Evolutionary conservation across 257 asterid species (phyloP).

Genomic region (Primulina eburnea): DNA sequence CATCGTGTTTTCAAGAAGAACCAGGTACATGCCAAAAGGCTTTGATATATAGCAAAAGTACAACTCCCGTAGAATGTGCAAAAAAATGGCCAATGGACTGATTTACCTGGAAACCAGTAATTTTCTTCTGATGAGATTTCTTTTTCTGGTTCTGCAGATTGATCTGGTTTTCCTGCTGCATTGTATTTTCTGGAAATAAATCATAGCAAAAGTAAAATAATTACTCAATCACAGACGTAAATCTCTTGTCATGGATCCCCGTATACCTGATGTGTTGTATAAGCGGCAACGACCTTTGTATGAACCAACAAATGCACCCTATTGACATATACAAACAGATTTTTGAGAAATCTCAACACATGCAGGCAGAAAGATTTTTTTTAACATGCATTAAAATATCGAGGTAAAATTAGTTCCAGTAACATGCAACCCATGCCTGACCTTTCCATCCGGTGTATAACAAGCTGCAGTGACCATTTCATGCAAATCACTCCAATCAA

Average conservation of each 20-base stretch:
- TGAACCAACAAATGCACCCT: conserved; percentile 95
- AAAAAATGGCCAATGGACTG: neutral
- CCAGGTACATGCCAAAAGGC: too few relatives aligned
- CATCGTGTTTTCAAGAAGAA: too few relatives aligned
- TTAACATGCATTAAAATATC: conserved; percentile 15
- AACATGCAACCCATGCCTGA: conserved; percentile 21
- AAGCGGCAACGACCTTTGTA: conserved; percentile 90
- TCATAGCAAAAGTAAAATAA: conserved; percentile 13
- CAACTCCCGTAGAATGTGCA: too few relatives aligned
- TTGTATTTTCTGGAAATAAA: conserved; percentile 58
- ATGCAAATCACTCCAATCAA: conserved; percentile 62
- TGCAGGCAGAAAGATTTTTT: too few relatives aligned
- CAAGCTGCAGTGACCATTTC: conserved; percentile 74
- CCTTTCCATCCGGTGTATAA: conserved; percentile 80
- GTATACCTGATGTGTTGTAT: conserved; percentile 70
- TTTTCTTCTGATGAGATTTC: conserved; percentile 87
- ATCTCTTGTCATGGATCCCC: conserved; percentile 10
- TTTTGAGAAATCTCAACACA: neutral
- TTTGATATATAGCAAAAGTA: too few relatives aligned
- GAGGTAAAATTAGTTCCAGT: conserved; percentile 3
- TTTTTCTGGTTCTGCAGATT: conserved; percentile 85
- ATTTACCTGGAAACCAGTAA: conserved; percentile 93
- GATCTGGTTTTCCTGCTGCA: conserved; percentile 68
- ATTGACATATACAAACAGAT: conserved; percentile 23
- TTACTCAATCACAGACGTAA: conserved; percentile 12